These are phyloP conservation scores for Agrostemma githago DNA, from an alignment of 148 eudicot genomes.

Conservation along the genomic window DNA sequence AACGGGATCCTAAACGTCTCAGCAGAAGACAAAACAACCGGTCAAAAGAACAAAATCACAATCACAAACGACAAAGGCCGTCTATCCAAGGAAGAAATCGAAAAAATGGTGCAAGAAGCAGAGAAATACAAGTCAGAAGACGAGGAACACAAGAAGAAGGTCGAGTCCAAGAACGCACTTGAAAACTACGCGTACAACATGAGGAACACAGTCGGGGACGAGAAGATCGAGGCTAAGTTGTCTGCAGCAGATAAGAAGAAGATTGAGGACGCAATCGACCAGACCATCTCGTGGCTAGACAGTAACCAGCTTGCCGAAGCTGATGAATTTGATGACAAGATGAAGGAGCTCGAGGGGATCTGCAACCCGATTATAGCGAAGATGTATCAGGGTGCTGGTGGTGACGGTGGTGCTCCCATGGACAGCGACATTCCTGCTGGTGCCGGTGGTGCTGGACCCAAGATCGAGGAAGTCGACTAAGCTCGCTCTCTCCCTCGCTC, in stretches of 20 bases:
- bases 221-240: slow-evolving; percentile 1
- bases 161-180: slow-evolving; percentile 25
- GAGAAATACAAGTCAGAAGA: slow-evolving; percentile 33
- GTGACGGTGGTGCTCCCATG: slow-evolving; percentile 28
- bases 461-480: slow-evolving; percentile 36
- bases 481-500: too few species aligned
- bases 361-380: slow-evolving; percentile 32
- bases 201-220: slow-evolving; percentile 27
- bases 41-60: slow-evolving; percentile 33
- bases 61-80: slow-evolving; percentile 34
- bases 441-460: slow-evolving; percentile 26
- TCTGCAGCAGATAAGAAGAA: slow-evolving; percentile 21
- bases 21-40: slow-evolving; percentile 29
- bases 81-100: slow-evolving; percentile 31
- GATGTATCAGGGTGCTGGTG: slow-evolving; percentile 32
- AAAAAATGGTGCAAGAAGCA: slow-evolving; percentile 34
- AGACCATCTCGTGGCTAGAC: slow-evolving; percentile 25
- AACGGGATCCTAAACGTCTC: slow-evolving; percentile 33
- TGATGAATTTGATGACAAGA: slow-evolving; percentile 30
- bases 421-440: slow-evolving; percentile 24
- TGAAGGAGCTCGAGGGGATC: slow-evolving; percentile 27
- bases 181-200: slow-evolving; percentile 31
- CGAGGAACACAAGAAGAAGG: slow-evolving; percentile 34
- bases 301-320: slow-evolving; percentile 25
- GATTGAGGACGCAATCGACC: slow-evolving; percentile 26